These are phyloP conservation scores for Kickxella alabastrina DNA, from an alignment of 192 early-diverging fungal genomes.

Conservation along the genomic window DNA sequence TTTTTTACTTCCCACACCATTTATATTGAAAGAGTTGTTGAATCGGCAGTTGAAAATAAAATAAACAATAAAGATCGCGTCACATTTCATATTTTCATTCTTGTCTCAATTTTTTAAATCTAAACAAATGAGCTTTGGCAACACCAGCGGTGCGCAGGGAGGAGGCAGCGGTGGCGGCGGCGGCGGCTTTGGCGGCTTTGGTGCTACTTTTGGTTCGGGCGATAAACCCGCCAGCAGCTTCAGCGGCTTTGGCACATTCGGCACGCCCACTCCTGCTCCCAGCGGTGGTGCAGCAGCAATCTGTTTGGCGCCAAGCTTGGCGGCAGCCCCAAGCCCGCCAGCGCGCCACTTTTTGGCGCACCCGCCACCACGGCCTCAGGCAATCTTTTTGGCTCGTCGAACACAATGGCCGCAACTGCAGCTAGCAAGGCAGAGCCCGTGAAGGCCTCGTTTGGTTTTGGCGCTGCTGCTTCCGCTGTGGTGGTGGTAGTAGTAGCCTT, in stretches of 20 bases:
- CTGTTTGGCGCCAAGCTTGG: constrained; percentile 4
- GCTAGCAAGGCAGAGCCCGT: constrained; percentile 15
- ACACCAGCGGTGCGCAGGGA: constrained; percentile 2
- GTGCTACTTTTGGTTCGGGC: background rate
- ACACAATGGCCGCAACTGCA: background rate
- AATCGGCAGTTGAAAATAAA: too few species aligned
- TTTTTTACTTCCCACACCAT: too few species aligned
- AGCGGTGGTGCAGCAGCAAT: constrained; percentile 3
- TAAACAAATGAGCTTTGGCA: constrained; percentile 14
- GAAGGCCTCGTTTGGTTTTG: constrained; percentile 9
- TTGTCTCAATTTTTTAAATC: too few species aligned
- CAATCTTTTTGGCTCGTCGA: constrained; percentile 15
- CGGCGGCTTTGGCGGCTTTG: constrained; percentile 10
- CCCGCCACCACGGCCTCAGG: constrained; percentile 2
- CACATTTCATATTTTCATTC: background rate
- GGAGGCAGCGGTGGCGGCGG: constrained; percentile 4
- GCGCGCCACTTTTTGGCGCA: constrained; percentile 4
- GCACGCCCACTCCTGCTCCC: background rate
- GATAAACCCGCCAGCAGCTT: background rate
- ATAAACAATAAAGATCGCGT: too few species aligned
- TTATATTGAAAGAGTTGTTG: too few species aligned
- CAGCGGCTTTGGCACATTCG: background rate
- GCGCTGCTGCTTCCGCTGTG: constrained; percentile 5
- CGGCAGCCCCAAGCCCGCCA: constrained; percentile 2
- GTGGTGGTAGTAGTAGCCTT: background rate